Evolutionary conservation across 2,329 filamentous ascomycete species (phyloP), one percentile per base, ranked within the genome.

Genomic region (Anthostomella pinea): DNA sequence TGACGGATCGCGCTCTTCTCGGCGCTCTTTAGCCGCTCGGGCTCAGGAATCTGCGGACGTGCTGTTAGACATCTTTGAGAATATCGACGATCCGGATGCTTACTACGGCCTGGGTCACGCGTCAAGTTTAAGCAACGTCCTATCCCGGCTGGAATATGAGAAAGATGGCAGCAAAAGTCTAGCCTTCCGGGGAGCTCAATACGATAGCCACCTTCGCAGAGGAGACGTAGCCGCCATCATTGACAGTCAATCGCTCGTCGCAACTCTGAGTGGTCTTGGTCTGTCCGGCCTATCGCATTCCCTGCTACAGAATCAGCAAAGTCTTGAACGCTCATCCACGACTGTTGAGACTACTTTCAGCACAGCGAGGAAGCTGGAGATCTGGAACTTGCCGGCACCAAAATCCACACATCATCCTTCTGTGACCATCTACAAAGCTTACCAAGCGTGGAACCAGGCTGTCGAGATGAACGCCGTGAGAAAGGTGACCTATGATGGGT

Each of bases 81-180:
- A 87, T 43, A 85, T 98, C 30, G 90, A 96, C 56, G 94, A 99
- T 54, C 91, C 90, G 2, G 93, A 99, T 60, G 84, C 89, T 1
- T 98, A 95, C 60, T 98, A 98, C 57, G 94, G 93, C 4, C 74
- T 96, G 6, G 79, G 87, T 26, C 85, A 94, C 60, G 78, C 79
- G 25, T 77, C 88, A 6, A 89, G 81, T 39, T 66, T 98, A 11
- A 71, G 77, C 11, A 87, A 84, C 8, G 84, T 97, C 1, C 70
- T 97, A 40, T 78, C 84, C 33, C 82, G 87, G 8, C 73, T 97
- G 4, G 88, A 95, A 49, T 91, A 96, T 56, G 93, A 98, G 64
- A 83, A 82, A 32, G 84, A 95, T 50, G 90, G 90, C 0, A 72
- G 82, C 33, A 95, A 94, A 56, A 91, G 86, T 46, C 73, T 98